Percentiles rank a stretch among this genome's conserved stretches.
Evolutionary conservation across 306 rosid species (phyloP).

Genomic region (Prosopis cineraria): DNA sequence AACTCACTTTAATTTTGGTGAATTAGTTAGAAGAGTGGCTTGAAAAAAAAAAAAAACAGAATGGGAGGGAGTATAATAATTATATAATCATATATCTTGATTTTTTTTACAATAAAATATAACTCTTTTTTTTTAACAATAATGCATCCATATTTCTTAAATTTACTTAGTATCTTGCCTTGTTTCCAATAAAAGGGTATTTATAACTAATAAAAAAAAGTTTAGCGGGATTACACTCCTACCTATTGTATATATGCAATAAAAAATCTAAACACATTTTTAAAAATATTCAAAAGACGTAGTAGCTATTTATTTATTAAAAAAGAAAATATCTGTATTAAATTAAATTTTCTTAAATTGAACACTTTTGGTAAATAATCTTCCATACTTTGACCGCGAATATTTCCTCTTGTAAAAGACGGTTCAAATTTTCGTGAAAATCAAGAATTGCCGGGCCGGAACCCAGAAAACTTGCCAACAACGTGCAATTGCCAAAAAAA

Average conservation of each 20-base stretch:
- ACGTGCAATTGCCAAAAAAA: slow-evolving; percentile 16
- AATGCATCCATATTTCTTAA: no score
- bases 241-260: background rate
- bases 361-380: background rate
- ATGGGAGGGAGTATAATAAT: no score
- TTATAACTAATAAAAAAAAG: no score
- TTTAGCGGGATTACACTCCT: background rate
- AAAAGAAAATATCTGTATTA: background rate
- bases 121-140: background rate
- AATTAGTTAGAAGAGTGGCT: no score
- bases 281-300: no score
- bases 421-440: background rate
- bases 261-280: background rate
- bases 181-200: no score
- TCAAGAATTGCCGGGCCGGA: background rate
- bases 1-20: no score
- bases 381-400: background rate
- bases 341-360: background rate
- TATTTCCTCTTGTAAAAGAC: background rate
- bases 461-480: background rate
- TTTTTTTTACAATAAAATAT: background rate
- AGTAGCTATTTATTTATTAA: no score
- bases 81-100: background rate
- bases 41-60: no score
- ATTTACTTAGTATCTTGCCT: no score